Conservation (phyloP, 1,139 yeast genomes). For the Saccharomyces pastorianus region DNA sequence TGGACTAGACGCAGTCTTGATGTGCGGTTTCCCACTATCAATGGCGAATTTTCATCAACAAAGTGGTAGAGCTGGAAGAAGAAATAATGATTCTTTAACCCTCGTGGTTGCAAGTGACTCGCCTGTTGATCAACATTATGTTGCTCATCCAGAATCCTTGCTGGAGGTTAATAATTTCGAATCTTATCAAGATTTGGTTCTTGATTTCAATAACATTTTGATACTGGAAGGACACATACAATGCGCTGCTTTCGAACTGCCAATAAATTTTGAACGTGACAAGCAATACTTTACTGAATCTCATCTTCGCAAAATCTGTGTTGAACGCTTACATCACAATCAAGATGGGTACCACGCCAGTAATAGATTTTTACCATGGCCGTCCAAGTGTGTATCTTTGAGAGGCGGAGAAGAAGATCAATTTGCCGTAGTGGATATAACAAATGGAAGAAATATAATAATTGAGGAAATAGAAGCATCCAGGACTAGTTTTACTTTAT, state of each 20-base stretch:
- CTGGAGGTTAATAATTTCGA: constrained; percentile 36
- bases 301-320: constrained; percentile 36
- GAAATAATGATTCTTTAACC: constrained; percentile 68
- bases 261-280: constrained; percentile 50
- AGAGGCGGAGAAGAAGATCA: constrained; percentile 73
- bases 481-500: constrained; percentile 80
- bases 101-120: constrained; percentile 75
- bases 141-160: constrained; percentile 61
- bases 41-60: constrained; percentile 87
- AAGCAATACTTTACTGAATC: constrained; percentile 44
- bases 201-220: constrained; percentile 46
- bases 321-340: constrained; percentile 41
- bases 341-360: constrained; percentile 51
- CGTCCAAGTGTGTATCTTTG: constrained; percentile 63
- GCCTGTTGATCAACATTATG: constrained; percentile 81
- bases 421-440: constrained; percentile 82
- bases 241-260: constrained; percentile 87
- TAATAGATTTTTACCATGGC: constrained; percentile 70
- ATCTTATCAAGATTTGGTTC: constrained; percentile 42
- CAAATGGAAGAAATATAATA: constrained; percentile 62
- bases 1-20: constrained; percentile 78
- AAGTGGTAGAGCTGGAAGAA: constrained; percentile 91
- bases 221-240: constrained; percentile 78
- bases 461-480: constrained; percentile 89
- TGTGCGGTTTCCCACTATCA: constrained; percentile 87